Evolutionary conservation across 768 basidiomycete species (phyloP).

Genomic region (Mycena rebaudengoi): DNA sequence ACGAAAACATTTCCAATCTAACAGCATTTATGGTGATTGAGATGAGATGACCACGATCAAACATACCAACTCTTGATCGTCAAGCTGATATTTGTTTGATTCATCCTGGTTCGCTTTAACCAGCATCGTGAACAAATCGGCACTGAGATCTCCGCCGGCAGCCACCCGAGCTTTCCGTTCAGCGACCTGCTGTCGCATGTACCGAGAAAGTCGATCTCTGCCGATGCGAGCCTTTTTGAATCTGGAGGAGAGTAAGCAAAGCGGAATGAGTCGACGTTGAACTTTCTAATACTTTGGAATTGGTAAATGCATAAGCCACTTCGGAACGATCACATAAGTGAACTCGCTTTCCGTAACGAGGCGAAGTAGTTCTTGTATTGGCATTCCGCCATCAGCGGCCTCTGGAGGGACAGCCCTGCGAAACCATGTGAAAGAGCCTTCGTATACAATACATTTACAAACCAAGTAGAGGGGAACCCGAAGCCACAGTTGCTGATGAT

Average conservation of each 20-base stretch:
- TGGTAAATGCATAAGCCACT: constrained; percentile 48
- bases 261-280: not conserved
- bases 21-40: not conserved
- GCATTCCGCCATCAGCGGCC: constrained; percentile 46
- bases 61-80: constrained; percentile 49
- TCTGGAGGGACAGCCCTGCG: constrained; percentile 42
- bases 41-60: not conserved
- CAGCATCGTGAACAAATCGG: constrained; percentile 51
- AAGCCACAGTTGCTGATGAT: constrained; percentile 57
- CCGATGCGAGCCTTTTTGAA: constrained; percentile 30
- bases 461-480: constrained; percentile 54
- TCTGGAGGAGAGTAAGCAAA: not conserved
- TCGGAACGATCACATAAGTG: constrained; percentile 38
- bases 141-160: constrained; percentile 13
- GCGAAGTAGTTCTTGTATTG: constrained; percentile 47
- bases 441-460: not conserved
- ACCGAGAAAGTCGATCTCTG: constrained; percentile 38
- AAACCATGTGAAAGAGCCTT: not conserved
- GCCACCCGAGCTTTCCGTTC: constrained; percentile 41
- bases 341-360: constrained; percentile 42
- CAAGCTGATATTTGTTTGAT: constrained; percentile 44
- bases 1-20: constrained; percentile 62
- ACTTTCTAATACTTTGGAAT: constrained; percentile 38
- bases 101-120: constrained; percentile 51
- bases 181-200: constrained; percentile 48